Evolutionary conservation across 345 rosid genomes (phyloP), one percentile per base, ranked within the genome.

Genomic region (Rubroshorea leprosula): DNA sequence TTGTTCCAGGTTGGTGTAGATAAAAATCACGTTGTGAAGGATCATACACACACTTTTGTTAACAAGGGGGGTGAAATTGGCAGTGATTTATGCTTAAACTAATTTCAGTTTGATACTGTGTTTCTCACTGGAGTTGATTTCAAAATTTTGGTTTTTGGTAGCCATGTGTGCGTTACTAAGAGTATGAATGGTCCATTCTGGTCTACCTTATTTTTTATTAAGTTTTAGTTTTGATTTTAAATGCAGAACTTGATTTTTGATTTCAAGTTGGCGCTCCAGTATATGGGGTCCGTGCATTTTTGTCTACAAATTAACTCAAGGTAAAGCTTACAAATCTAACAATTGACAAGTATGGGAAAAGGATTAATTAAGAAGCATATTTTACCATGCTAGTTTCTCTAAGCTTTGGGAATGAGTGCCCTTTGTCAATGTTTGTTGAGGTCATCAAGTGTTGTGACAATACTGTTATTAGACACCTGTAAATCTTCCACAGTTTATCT

Each of bases 211-310:
- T 49, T 76, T 18, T n/a, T n/a, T n/a, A n/a, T 43, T 61, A 53
- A 61, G 55, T 48, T 56, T 61, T 49, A 18, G 29, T 67, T 64
- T 52, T 25, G 22, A 68, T 51, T n/a, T n/a, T n/a, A n/a, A n/a
- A n/a, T 81, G 74, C 84, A 93, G 99, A 89, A 78, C 99, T 93
- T 61, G 99, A 93, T 74, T 93, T 93, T 60, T 83, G 96, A 55
- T 93, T 89, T 73, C 88, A 81, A 20, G 51, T 85, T 58, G 99
- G 99, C 55, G 99, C 99, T 80, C 99, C 99, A 3, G 57, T 93
- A 26, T 97, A 93, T 19, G 99, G 99, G 51, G 89, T 93, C 60
- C 75, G 62, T 11, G 99, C 97, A 16, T 86, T 93, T 72, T 72
- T 89, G 59, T 1, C 91, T 7, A 93, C 99, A 51, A 93, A 83